Percentiles rank a stretch among this genome's conserved stretches.
phyloP scores from a whole-genome alignment of 192 early-diverging fungal species.

The Gigaspora rosea region DNA sequence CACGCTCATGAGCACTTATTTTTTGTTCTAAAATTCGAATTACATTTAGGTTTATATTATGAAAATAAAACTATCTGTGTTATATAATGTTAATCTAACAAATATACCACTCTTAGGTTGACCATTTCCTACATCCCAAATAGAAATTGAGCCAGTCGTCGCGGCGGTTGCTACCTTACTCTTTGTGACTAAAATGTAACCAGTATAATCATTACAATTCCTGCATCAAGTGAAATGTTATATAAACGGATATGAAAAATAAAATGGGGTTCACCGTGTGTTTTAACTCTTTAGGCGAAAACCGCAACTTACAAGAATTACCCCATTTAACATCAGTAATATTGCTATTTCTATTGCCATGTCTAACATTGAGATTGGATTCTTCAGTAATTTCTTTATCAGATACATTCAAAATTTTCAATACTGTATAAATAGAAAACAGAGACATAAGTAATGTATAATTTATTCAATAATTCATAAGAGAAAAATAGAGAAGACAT shows the following conservation, averaged over 20 bases:
- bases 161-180: constrained; percentile 72
- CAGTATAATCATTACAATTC: constrained; percentile 17
- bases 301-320: constrained; percentile 47
- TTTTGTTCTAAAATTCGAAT: constrained; percentile 50
- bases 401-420: constrained; percentile 66
- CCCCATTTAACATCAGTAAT: constrained; percentile 76
- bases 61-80: background rate
- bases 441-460: background rate
- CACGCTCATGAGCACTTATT: constrained; percentile 70
- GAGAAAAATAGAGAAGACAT: background rate
- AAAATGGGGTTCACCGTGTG: background rate
- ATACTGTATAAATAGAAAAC: constrained; percentile 46
- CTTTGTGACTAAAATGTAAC: constrained; percentile 48
- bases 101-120: constrained; percentile 37
- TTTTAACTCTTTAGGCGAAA: constrained; percentile 11
- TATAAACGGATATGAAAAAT: background rate
- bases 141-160: constrained; percentile 67
- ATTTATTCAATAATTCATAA: background rate
- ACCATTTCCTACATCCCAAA: constrained; percentile 66
- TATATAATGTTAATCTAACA: background rate
- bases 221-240: background rate
- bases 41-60: background rate
- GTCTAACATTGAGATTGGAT: constrained; percentile 65
- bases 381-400: constrained; percentile 58
- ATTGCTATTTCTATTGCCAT: constrained; percentile 56